Evolutionary conservation across 805 yeast genomes (phyloP), one percentile per base, ranked within the genome.

Genomic region (Starmerella lactis-condensi): DNA sequence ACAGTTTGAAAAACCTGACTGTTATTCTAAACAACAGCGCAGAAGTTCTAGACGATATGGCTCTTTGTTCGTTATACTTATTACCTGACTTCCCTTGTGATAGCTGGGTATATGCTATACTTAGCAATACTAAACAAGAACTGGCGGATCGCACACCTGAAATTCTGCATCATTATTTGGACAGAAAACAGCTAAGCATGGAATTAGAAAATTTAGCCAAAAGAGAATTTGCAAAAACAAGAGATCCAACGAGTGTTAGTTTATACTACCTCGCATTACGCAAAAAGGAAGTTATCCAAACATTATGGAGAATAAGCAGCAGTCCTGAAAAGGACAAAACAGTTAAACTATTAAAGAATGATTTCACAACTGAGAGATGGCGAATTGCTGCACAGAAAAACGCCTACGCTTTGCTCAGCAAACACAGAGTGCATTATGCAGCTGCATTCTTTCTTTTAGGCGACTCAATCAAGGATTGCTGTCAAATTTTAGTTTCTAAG

Each of bases 391-490:
- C 96, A 0, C 53, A 71, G 44, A 89, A 89, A 46, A 85, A 85
- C 54, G 96, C 96, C 0, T 85, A 69, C 59, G 96, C 79, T 0
- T 56, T 85, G 26, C 52, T 89, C 40, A 78, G 95, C 38, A 81
- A 81, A 46, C 98, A 83, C 51, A 58, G 96, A 25, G 77, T 65
- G 46, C 56, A 65, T 49, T 91, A 82, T 52, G 92, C 95, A 0
- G 94, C 95, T 0, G 71, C 74, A 15, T 83, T 89, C 50, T 85
- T 85, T 52, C 52, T 85, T 22, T 59, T 85, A 9, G 93, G 77
- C 0, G 82, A 64, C 30, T 60, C 82, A 1, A 53, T 79, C 10
- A 65, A 65, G 33, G 96, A 89, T 54, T 71, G 82, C 36, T 75
- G 75, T 18, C 71, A 65, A 47, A 85, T 82, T 0, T 48, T 85